Conservation (phyloP, 2,329 filamentous ascomycete genomes). For the Apiospora phragmitis region DNA sequence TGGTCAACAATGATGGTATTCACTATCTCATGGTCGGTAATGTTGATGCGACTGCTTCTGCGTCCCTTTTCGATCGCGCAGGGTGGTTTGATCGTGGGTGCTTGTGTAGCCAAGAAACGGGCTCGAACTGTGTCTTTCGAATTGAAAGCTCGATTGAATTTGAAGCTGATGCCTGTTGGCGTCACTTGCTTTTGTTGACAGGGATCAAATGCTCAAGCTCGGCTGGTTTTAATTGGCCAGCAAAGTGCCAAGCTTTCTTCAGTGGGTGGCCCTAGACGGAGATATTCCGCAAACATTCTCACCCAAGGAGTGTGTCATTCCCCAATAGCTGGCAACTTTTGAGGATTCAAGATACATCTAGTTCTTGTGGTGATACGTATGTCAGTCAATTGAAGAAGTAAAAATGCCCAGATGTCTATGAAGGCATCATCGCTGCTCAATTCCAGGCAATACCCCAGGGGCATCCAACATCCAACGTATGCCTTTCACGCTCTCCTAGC, state of each 20-base stretch:
- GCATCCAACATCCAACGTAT: neutral
- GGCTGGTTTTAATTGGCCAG: neutral
- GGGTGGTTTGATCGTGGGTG: neutral
- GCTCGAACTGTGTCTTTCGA: neutral
- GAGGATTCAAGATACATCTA: neutral
- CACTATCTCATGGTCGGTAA: conserved; percentile 2
- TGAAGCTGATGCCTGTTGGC: neutral
- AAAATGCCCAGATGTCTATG: neutral
- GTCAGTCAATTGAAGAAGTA: neutral
- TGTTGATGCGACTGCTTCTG: neutral
- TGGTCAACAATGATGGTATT: neutral
- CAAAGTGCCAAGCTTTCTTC: neutral
- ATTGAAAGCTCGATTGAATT: neutral
- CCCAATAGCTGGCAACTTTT: neutral
- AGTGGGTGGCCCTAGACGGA: neutral
- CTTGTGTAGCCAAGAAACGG: neutral
- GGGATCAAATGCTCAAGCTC: neutral
- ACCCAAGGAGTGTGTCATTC: neutral
- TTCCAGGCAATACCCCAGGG: neutral
- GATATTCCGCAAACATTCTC: neutral
- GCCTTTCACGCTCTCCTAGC: neutral
- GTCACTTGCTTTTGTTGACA: neutral
- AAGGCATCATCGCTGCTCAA: neutral
- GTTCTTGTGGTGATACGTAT: neutral
- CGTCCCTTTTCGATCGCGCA: neutral